phyloP scores from a whole-genome alignment of 2,329 filamentous ascomycete genomes.

The Coniochaeta sp. region DNA sequence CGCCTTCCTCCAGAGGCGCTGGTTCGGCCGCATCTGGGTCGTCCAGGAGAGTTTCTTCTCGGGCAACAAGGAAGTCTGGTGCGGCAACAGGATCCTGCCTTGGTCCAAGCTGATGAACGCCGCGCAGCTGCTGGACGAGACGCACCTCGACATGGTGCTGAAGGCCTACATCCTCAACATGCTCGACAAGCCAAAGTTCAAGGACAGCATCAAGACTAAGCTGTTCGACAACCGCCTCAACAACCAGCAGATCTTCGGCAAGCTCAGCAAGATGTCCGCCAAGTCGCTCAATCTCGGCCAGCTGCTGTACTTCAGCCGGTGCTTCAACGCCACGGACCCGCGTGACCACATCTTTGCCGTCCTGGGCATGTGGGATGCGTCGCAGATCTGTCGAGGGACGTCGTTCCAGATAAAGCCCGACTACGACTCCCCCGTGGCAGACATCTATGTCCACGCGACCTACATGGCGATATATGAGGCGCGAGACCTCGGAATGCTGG shows the following conservation, averaged over 20 bases:
- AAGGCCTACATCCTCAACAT: background rate
- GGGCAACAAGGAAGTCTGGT: slow-evolving; percentile 4
- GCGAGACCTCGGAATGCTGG: background rate
- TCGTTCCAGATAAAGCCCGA: background rate
- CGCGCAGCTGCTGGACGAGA: background rate
- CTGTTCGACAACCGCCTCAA: background rate
- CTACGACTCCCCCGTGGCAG: background rate
- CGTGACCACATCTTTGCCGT: slow-evolving; percentile 12
- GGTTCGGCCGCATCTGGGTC: slow-evolving; percentile 14
- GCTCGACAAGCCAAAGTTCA: background rate
- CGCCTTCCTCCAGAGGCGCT: slow-evolving; percentile 1
- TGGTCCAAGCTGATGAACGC: background rate
- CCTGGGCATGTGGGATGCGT: slow-evolving; percentile 6
- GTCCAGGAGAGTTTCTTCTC: slow-evolving; percentile 12
- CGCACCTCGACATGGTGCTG: slow-evolving; percentile 8
- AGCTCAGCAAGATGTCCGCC: background rate
- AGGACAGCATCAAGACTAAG: background rate
- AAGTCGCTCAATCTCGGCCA: background rate
- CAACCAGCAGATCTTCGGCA: background rate
- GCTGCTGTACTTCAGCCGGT: background rate
- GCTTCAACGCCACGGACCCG: slow-evolving; percentile 8
- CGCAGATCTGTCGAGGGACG: background rate
- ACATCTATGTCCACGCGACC: background rate
- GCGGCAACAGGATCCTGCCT: background rate
- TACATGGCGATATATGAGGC: background rate